phyloP scores from a whole-genome alignment of 2,329 filamentous ascomycete genomes.

The Neonectria magnoliae region DNA sequence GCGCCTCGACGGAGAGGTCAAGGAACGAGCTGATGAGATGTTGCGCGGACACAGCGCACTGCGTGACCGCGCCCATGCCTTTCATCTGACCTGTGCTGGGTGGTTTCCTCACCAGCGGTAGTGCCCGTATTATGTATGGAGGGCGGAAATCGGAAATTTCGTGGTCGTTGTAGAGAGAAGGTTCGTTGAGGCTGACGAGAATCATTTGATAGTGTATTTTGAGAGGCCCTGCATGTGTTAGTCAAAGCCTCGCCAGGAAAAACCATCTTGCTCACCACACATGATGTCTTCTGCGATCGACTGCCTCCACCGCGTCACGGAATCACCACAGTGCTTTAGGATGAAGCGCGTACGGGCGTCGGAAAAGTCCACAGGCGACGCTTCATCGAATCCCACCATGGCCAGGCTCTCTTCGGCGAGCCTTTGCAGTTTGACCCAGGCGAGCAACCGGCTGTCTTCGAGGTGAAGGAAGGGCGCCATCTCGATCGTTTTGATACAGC shows the following conservation, averaged over 20 bases:
- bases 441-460: slow-evolving; percentile 10
- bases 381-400: slow-evolving; percentile 14
- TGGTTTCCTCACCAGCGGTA: background rate
- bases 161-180: slow-evolving; percentile 21
- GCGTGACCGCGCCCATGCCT: background rate
- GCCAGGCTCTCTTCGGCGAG: slow-evolving; percentile 25
- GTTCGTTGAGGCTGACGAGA: slow-evolving; percentile 17
- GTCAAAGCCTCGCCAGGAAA: accelerated
- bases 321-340: slow-evolving; percentile 3
- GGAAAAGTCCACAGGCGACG: slow-evolving; percentile 7
- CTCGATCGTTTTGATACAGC: slow-evolving; percentile 10
- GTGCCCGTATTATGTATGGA: slow-evolving; percentile 16
- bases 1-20: background rate
- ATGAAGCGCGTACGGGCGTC: slow-evolving; percentile 20
- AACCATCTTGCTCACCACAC: background rate
- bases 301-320: slow-evolving; percentile 13
- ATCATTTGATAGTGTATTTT: slow-evolving; percentile 28
- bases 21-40: slow-evolving; percentile 13
- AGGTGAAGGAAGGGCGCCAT: background rate
- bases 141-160: slow-evolving; percentile 24
- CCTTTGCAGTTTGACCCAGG: slow-evolving; percentile 19
- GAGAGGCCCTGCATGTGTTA: slow-evolving; percentile 12
- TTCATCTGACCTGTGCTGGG: background rate
- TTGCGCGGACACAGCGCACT: slow-evolving; percentile 12
- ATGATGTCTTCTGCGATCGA: slow-evolving; percentile 15